phyloP scores from a whole-genome alignment of 345 rosid genomes.

The Murraya paniculata region DNA sequence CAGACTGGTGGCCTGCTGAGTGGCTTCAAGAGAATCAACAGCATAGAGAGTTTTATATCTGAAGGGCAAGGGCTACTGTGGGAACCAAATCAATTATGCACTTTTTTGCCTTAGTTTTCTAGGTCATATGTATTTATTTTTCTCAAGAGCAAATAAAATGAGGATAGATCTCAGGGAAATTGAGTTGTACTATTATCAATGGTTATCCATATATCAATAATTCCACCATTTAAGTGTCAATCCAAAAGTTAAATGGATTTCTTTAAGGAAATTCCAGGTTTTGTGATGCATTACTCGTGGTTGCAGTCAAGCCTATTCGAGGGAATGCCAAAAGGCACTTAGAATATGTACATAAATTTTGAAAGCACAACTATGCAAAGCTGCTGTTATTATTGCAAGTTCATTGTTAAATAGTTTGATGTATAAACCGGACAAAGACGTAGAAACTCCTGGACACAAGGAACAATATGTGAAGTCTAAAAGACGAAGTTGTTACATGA shows the following conservation, averaged over 20 bases:
- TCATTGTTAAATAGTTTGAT: neutral
- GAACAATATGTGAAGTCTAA: neutral
- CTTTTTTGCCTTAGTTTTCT: neutral
- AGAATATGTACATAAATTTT: neutral
- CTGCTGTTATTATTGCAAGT: neutral
- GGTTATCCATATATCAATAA: neutral
- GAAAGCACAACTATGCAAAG: neutral
- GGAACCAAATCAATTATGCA: slow-evolving; percentile 2
- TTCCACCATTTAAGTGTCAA: neutral
- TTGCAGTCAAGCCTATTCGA: neutral
- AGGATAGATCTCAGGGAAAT: neutral
- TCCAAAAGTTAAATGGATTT: neutral
- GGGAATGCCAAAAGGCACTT: neutral
- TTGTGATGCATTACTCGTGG: neutral
- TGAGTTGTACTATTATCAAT: neutral
- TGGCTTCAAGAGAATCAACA: slow-evolving; percentile 59
- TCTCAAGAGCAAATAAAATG: neutral
- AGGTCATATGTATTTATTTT: neutral
- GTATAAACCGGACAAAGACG: neutral
- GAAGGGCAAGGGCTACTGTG: neutral
- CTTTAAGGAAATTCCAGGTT: neutral
- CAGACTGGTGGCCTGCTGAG: slow-evolving; percentile 82
- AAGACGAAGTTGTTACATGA: neutral
- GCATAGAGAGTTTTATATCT: slow-evolving; percentile 8
- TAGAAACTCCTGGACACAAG: neutral